A percentile compares a stretch with the other conserved stretches of the same genome.
Conservation (phyloP, 768 basidiomycete genomes). For the Macrolepiota dolichaula region DNA sequence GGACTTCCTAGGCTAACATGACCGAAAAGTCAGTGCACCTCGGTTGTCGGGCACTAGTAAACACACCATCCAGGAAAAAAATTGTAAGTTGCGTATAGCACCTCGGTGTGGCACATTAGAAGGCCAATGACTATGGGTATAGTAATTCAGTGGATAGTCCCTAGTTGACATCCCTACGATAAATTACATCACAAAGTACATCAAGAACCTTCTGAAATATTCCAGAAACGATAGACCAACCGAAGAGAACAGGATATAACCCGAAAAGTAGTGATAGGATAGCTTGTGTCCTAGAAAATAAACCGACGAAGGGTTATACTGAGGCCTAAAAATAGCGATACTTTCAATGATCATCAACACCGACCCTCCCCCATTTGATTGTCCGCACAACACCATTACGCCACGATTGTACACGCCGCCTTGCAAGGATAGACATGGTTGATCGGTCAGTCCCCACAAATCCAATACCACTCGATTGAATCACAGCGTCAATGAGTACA, state of each 20-base stretch:
- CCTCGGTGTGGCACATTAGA: too few relatives aligned
- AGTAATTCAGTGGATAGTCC: too few relatives aligned
- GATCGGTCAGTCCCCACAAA: constrained; percentile 72
- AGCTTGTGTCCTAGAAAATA: not conserved
- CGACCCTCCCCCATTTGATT: constrained; percentile 56
- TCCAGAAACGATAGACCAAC: not conserved
- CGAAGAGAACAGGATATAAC: not conserved
- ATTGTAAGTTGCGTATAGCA: too few relatives aligned
- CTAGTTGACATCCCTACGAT: too few relatives aligned
- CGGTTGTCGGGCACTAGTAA: too few relatives aligned
- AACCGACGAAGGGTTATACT: not conserved
- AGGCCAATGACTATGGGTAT: too few relatives aligned
- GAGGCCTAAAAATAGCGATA: not conserved
- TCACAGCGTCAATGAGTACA: constrained; percentile 67
- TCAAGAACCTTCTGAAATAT: not conserved
- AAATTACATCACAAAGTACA: too few relatives aligned
- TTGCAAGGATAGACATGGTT: constrained; percentile 68
- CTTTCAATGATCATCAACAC: constrained; percentile 50
- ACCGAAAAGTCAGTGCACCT: too few relatives aligned
- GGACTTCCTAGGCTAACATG: too few relatives aligned
- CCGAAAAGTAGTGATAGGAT: not conserved
- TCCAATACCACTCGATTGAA: constrained; percentile 64
- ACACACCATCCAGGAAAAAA: too few relatives aligned
- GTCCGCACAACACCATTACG: constrained; percentile 46
- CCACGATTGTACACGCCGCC: constrained; percentile 69